phyloP scores from a whole-genome alignment of 495 filamentous ascomycete species.

The Trichoderma orchidacearum region DNA sequence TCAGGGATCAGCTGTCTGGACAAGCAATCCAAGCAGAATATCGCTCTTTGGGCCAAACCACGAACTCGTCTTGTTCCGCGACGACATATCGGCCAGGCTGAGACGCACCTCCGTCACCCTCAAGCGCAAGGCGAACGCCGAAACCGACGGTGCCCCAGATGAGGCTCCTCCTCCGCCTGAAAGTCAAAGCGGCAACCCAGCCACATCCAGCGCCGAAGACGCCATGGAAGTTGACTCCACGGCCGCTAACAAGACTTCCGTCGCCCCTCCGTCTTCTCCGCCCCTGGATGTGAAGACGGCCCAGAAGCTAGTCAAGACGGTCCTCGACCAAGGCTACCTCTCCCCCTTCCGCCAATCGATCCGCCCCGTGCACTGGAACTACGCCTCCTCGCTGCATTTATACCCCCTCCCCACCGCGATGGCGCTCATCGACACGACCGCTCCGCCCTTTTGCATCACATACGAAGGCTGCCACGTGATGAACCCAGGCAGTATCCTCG shows the following conservation, averaged over 20 bases:
- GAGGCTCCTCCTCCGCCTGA: background rate
- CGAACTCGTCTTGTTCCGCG: constrained; percentile 74
- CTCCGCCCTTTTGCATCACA: constrained; percentile 66
- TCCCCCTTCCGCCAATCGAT: constrained; percentile 67
- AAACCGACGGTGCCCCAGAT: constrained; percentile 12
- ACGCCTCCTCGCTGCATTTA: constrained; percentile 52
- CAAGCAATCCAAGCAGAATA: constrained; percentile 70
- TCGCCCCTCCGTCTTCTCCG: constrained; percentile 11
- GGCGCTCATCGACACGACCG: constrained; percentile 68
- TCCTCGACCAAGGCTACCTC: constrained; percentile 84
- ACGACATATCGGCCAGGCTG: constrained; percentile 68
- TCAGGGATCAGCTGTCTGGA: constrained; percentile 66
- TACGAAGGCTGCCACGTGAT: constrained; percentile 95
- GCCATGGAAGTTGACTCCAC: constrained; percentile 34
- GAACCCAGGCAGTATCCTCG: constrained; percentile 73
- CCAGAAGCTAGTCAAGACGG: constrained; percentile 77
- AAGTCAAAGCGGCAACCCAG: background rate
- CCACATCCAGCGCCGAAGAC: constrained; percentile 4
- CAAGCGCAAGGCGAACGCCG: constrained; percentile 20
- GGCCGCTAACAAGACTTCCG: constrained; percentile 7
- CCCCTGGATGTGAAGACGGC: constrained; percentile 44
- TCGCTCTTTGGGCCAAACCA: constrained; percentile 72
- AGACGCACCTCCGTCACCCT: constrained; percentile 59
- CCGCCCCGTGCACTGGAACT: constrained; percentile 83
- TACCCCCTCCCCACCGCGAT: constrained; percentile 81